Percentiles rank a stretch among this genome's conserved stretches.
Conservation (phyloP, 1,139 yeast species). For the Chernovozyma aurita region DNA sequence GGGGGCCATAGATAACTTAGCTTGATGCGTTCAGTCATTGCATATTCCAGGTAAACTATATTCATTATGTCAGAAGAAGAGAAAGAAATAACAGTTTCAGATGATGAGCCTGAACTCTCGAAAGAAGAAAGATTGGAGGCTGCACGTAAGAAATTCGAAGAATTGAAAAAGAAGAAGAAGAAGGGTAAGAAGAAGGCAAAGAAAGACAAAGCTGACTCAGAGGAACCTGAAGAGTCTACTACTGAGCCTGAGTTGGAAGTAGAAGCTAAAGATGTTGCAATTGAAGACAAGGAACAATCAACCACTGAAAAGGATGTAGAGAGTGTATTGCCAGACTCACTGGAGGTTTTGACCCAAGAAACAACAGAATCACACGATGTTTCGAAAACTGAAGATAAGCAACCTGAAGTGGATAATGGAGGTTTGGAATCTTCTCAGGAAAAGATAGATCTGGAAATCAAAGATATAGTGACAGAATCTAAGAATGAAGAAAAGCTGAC, state of each 20-base stretch:
- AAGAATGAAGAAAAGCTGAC: neutral
- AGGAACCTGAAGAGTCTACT: conserved; percentile 14
- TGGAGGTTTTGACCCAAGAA: neutral
- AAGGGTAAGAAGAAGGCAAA: conserved; percentile 32
- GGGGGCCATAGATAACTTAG: too few relatives aligned
- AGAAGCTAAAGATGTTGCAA: conserved; percentile 10
- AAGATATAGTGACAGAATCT: neutral
- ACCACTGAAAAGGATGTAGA: conserved; percentile 11
- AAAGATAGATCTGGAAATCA: neutral
- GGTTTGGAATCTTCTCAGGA: neutral
- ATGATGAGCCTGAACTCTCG: conserved; percentile 22
- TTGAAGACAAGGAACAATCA: conserved; percentile 4
- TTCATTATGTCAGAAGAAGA: conserved; percentile 8
- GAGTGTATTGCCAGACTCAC: conserved; percentile 1
- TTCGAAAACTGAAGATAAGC: neutral
- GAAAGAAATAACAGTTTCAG: conserved; percentile 4
- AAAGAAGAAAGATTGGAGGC: conserved; percentile 60
- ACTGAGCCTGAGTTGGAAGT: conserved; percentile 17
- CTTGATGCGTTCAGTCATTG: too few relatives aligned
- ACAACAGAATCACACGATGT: neutral
- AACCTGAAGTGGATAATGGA: neutral
- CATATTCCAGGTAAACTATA: too few relatives aligned
- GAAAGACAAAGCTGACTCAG: conserved; percentile 15
- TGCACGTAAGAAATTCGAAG: conserved; percentile 61
- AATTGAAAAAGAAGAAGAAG: conserved; percentile 58